These are phyloP conservation scores for Colletotrichum paranaense DNA, from an alignment of 2,329 filamentous ascomycete genomes.

Conservation along the genomic window DNA sequence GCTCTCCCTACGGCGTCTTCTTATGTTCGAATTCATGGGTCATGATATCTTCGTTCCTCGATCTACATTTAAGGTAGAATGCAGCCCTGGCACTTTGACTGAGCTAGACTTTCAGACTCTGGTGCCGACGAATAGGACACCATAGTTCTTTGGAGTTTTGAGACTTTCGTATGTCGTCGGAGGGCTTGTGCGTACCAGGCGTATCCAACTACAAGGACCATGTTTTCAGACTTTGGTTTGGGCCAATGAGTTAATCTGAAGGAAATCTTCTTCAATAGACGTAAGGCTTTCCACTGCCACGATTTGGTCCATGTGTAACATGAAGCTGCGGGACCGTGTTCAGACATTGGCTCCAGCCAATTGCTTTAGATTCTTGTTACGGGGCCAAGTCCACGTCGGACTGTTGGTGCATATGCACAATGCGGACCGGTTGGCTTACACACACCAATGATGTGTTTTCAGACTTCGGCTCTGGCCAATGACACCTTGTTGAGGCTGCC, in stretches of 20 bases:
- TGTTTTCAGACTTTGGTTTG: conserved; percentile 1
- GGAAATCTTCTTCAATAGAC: rapidly evolving
- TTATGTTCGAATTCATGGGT: no score
- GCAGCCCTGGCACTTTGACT: no score
- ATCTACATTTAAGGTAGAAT: no score
- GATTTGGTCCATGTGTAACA: neutral
- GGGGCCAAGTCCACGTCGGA: neutral
- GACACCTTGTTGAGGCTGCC: neutral
- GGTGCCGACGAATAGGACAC: neutral
- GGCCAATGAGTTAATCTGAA: neutral
- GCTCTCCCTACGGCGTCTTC: no score
- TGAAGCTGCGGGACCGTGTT: neutral
- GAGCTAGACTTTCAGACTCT: neutral
- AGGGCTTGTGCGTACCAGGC: no score
- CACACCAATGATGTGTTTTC: neutral
- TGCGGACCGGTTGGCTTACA: neutral
- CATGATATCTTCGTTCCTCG: no score
- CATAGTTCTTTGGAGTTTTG: neutral
- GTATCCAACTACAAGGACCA: neutral
- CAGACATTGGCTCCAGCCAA: neutral
- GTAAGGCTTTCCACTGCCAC: neutral
- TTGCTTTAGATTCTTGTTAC: neutral
- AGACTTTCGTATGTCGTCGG: neutral
- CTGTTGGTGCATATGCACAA: neutral
- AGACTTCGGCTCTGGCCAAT: conserved; percentile 1